Conservation (phyloP, 2,329 filamentous ascomycete species). For the Xylogone sp. region DNA sequence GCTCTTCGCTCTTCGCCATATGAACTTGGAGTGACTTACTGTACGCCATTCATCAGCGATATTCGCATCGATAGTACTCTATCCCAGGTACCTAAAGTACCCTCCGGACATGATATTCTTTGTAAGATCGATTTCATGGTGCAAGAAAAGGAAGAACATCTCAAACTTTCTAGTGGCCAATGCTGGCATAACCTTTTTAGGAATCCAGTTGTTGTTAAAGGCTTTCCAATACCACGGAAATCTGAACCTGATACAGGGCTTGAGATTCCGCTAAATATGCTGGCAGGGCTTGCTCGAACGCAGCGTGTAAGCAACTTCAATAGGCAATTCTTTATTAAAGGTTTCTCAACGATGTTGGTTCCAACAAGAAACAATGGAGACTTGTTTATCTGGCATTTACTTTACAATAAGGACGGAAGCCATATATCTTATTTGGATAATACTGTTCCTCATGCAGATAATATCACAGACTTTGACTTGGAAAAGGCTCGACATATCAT, state of each 20-base stretch:
- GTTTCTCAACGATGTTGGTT: conserved; percentile 14
- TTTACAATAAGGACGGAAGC: conserved; percentile 4
- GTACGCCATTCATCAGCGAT: conserved; percentile 7
- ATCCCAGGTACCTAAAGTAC: too few species aligned
- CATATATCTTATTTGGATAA: conserved; percentile 9
- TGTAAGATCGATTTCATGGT: too few species aligned
- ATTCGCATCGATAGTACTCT: too few species aligned
- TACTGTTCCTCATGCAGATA: conserved; percentile 1
- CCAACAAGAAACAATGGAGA: conserved; percentile 5
- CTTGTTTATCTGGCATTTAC: conserved; percentile 18
- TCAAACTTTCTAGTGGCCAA: neutral
- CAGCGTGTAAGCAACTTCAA: conserved; percentile 5
- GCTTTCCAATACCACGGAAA: conserved; percentile 12
- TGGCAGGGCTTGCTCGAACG: conserved; percentile 15
- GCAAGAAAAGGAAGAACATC: too few species aligned
- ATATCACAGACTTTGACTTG: conserved; percentile 1
- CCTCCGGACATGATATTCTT: too few species aligned
- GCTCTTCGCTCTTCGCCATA: conserved; percentile 2
- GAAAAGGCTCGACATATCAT: conserved; percentile 6
- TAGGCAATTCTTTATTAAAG: conserved; percentile 16
- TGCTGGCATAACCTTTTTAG: conserved; percentile 12
- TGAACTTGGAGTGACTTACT: conserved; percentile 9
- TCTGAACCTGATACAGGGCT: conserved; percentile 8
- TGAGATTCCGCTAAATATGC: conserved; percentile 20
- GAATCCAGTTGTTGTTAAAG: conserved; percentile 9